Conservation (phyloP, 257 asterid genomes). For the Capsicum pubescens region DNA sequence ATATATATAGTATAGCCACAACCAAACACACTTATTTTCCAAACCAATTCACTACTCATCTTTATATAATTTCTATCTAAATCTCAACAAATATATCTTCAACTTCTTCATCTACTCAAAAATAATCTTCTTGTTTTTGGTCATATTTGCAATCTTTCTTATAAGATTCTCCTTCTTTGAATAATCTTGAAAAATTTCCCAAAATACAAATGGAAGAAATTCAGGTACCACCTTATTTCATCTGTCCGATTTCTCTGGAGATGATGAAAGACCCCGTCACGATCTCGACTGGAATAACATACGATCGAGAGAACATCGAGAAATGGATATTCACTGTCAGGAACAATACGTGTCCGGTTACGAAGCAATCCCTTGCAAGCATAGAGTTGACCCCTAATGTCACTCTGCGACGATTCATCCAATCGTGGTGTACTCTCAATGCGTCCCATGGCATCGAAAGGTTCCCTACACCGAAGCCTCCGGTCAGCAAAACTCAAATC, state of each 20-base stretch:
- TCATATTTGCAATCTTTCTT: background rate
- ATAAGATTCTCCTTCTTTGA: background rate
- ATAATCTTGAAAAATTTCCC: background rate
- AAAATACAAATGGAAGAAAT: conserved; percentile 51
- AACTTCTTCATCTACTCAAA: conserved; percentile 26
- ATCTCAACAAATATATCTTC: conserved; percentile 13
- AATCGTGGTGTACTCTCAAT: conserved; percentile 81
- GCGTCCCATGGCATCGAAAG: conserved; percentile 61
- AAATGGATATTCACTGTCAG: conserved; percentile 64
- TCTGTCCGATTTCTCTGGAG: conserved; percentile 79
- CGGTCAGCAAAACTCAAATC: conserved; percentile 57
- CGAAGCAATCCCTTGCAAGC: conserved; percentile 54
- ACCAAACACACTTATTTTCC: conserved; percentile 23
- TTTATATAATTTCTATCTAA: background rate
- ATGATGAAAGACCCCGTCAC: conserved; percentile 91
- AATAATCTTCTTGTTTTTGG: background rate
- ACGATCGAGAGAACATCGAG: conserved; percentile 79
- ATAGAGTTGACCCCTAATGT: conserved; percentile 69
- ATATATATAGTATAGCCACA: conserved; percentile 20
- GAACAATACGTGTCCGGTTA: conserved; percentile 65
- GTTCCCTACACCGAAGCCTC: conserved; percentile 83
- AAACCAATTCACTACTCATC: conserved; percentile 37
- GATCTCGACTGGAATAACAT: conserved; percentile 73
- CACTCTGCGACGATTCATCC: conserved; percentile 81
- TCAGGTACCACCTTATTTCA: conserved; percentile 74